Conservation (phyloP, 2,329 filamentous ascomycete species). For the Seiridium unicorne region DNA sequence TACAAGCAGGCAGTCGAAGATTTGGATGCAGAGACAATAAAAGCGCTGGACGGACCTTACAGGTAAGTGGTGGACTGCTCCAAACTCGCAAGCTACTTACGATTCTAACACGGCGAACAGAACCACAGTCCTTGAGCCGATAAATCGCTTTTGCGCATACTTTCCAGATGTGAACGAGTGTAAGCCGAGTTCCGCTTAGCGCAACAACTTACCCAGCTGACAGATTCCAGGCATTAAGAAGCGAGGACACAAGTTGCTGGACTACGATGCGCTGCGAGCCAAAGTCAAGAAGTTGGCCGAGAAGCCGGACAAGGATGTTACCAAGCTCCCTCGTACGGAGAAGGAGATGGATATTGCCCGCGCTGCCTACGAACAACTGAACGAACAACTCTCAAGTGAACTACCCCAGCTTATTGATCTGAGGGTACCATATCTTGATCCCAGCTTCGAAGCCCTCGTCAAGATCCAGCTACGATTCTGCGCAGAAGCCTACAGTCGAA, state of each 20-base stretch:
- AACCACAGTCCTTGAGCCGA: constrained; percentile 92
- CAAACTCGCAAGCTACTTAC: no score
- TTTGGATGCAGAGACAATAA: constrained; percentile 96
- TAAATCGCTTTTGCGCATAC: constrained; percentile 94
- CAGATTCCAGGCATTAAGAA: constrained; percentile 80
- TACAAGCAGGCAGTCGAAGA: constrained; percentile 99
- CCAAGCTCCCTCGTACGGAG: constrained; percentile 91
- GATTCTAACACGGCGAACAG: constrained; percentile 36
- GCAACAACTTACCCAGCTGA: not conserved
- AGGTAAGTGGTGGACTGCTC: constrained; percentile 45
- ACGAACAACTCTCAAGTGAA: constrained; percentile 92
- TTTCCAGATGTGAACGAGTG: constrained; percentile 99
- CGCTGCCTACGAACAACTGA: constrained; percentile 91
- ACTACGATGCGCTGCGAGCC: constrained; percentile 93
- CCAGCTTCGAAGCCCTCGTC: constrained; percentile 94
- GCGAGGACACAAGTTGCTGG: constrained; percentile 95
- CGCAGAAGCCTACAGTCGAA: constrained; percentile 92
- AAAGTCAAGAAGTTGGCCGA: constrained; percentile 97
- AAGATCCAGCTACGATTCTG: constrained; percentile 99
- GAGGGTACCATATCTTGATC: constrained; percentile 94
- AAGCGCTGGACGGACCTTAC: constrained; percentile 95
- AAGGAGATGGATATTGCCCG: constrained; percentile 96
- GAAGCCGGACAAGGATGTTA: constrained; percentile 98
- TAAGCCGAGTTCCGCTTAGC: constrained; percentile 33
- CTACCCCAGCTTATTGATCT: constrained; percentile 95